Conservation (phyloP, 495 filamentous ascomycete species). For the Bryoglossum gracile region DNA sequence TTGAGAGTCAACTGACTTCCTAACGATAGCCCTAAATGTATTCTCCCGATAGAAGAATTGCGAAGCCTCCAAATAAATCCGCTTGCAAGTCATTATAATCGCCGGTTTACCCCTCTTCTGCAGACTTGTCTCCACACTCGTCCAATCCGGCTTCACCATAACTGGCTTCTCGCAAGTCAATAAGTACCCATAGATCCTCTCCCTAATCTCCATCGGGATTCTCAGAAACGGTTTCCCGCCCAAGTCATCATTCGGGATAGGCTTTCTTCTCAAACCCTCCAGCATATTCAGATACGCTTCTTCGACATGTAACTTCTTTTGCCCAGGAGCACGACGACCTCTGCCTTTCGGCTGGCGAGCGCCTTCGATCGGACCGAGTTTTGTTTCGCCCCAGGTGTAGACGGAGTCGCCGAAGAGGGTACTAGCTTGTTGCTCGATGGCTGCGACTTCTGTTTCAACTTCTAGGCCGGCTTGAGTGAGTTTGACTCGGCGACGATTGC, state of each 20-base stretch:
- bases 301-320: background rate
- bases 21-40: conserved; percentile 4
- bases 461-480: background rate
- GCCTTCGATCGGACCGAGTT: background rate
- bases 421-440: background rate
- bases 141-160: conserved; percentile 11
- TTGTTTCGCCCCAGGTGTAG: background rate
- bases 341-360: background rate
- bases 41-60: conserved; percentile 15
- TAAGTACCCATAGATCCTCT: conserved; percentile 18
- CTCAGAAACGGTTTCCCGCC: conserved; percentile 8
- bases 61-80: conserved; percentile 5
- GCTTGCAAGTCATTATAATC: conserved; percentile 15
- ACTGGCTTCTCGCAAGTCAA: conserved; percentile 8
- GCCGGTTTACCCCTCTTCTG: background rate
- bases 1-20: background rate
- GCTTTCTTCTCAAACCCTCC: conserved; percentile 4
- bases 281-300: conserved; percentile 2
- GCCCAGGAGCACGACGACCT: background rate
- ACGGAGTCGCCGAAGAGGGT: background rate
- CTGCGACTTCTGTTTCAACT: background rate
- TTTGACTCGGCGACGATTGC: conserved; percentile 2
- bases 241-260: background rate
- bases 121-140: conserved; percentile 2
- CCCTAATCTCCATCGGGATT: conserved; percentile 13